Conservation (phyloP, 495 filamentous ascomycete species). For the Talaromyces wortmannii region DNA sequence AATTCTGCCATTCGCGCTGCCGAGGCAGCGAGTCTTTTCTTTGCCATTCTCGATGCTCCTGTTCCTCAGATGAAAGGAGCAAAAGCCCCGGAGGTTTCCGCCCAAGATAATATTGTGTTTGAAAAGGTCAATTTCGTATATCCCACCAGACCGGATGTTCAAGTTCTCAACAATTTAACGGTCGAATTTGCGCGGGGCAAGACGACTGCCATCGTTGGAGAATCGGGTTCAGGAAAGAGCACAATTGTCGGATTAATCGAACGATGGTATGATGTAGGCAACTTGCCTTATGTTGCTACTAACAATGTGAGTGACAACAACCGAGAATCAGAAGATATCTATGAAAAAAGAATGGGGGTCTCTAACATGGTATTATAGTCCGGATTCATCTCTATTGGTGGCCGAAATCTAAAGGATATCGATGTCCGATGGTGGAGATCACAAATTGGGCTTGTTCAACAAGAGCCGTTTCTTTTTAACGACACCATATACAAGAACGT, state of each 20-base stretch:
- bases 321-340: too few relatives aligned
- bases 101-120: too few relatives aligned
- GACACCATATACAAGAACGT: constrained; percentile 10
- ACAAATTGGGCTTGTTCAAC: constrained; percentile 9
- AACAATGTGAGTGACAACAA: too few relatives aligned
- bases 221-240: constrained; percentile 45
- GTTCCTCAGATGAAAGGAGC: too few relatives aligned
- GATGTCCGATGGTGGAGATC: constrained; percentile 9
- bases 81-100: too few relatives aligned
- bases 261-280: constrained; percentile 30
- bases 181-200: constrained; percentile 28
- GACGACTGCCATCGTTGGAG: constrained; percentile 44
- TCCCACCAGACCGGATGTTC: constrained; percentile 24
- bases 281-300: too few relatives aligned
- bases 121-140: constrained; percentile 28
- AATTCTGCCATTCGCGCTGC: too few relatives aligned
- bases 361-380: constrained; percentile 13
- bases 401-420: constrained; percentile 5
- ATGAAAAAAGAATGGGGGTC: too few relatives aligned
- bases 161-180: constrained; percentile 28
- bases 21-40: too few relatives aligned
- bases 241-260: constrained; percentile 40
- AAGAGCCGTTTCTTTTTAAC: constrained; percentile 9
- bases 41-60: too few relatives aligned
- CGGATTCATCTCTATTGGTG: constrained; percentile 26